Base-by-base conservation (phyloP, 2,329 filamentous ascomycete genomes). In the Alternaria panax region DNA sequence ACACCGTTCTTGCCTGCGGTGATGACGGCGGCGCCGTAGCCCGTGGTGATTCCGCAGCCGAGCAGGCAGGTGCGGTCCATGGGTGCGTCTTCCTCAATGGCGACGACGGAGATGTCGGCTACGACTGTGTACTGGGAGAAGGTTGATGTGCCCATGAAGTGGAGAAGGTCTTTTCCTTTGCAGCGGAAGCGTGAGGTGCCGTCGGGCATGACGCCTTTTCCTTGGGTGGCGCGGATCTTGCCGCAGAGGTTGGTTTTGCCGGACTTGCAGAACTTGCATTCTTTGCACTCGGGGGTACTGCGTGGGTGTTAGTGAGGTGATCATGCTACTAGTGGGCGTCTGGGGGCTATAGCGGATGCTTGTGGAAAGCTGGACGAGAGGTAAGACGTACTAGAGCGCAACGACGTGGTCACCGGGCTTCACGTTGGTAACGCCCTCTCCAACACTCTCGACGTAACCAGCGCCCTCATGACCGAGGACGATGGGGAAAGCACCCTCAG, bases 201-300 rank as follows among this genome's bases (percentile, higher is more conserved):
- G 80, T 99, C 95, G 58, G 95, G 95, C 93, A 99, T 97, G 70
- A 97, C 88, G 76, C 95, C 95, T 81, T 89, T 91, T 73, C 95
- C 95, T 83, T 99, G 95, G 43, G 95, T 98, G 45, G 92, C 92
- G 74, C 95, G 90, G 81, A 99, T 99, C 88, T 98, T 98, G 80
- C 95, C 95, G 83, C 94, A 98, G 59, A 98, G 90, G 83, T 98
- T 97, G 75, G 94, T 98, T 89, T 99, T 99, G 83, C 94, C 95
- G 41, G 94, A 98, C 82, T 92, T 95, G 90, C 95, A 99, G 87
- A 98, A 98, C 85, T 98, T 98, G 89, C 95, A 99, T 81, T 98
- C 94, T 70, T 88, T 86, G 85, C 95, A 98, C 84, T 98, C 94
- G 67, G 95, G 95, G 46, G 93, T 98, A 85, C 93, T 96, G 75